These are phyloP conservation scores for Suillus brevipes DNA, from an alignment of 768 basidiomycete species.

Conservation along the genomic window DNA sequence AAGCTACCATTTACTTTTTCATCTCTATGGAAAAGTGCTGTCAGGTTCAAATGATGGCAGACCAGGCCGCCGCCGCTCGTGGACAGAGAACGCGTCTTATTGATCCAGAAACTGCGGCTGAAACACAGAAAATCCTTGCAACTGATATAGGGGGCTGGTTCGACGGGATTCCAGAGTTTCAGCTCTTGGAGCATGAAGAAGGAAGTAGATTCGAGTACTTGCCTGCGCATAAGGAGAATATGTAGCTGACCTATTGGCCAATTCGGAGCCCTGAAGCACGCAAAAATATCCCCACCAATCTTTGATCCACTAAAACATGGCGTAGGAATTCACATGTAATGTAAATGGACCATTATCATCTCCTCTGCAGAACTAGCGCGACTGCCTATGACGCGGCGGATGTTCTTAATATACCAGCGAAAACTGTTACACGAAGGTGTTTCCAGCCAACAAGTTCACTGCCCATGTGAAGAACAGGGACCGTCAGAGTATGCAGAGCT, in stretches of 20 bases:
- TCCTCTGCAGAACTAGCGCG: neutral
- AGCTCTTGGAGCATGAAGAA: constrained; percentile 37
- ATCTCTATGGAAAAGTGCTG: constrained; percentile 30
- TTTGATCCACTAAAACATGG: neutral
- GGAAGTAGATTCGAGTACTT: constrained; percentile 22
- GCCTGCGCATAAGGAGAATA: neutral
- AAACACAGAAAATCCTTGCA: constrained; percentile 27
- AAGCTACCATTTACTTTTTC: constrained; percentile 27
- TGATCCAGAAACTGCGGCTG: constrained; percentile 27
- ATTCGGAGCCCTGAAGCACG: neutral
- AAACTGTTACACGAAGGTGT: too few species aligned
- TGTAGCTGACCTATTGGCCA: neutral
- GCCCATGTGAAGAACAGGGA: too few species aligned
- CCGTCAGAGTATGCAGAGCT: too few species aligned
- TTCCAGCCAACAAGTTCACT: too few species aligned
- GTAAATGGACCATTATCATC: neutral
- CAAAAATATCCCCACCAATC: neutral
- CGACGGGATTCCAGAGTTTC: constrained; percentile 33
- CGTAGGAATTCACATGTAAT: neutral
- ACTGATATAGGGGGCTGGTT: constrained; percentile 37
- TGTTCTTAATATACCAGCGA: too few species aligned
- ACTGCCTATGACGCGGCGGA: too few species aligned
- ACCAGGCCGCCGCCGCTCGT: constrained; percentile 27
- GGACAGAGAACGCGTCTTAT: constrained; percentile 4
- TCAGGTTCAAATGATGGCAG: constrained; percentile 30